These are phyloP conservation scores for Oemleria cerasiformis DNA, from an alignment of 306 rosid genomes.

Conservation along the genomic window DNA sequence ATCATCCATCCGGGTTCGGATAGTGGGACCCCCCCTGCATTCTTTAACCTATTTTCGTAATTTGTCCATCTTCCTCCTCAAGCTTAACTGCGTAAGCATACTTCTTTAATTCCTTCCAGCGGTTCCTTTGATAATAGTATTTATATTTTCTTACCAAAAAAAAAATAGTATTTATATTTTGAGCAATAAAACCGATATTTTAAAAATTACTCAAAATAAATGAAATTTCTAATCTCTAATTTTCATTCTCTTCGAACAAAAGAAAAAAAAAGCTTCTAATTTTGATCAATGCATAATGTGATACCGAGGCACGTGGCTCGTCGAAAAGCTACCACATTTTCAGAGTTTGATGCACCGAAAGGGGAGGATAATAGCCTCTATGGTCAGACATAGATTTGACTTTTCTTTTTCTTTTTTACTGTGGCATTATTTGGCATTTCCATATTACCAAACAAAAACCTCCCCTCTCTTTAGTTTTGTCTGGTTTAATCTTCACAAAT, in stretches of 20 bases:
- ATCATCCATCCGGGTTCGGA: not conserved
- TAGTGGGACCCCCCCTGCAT: not conserved
- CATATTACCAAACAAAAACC: too few relatives aligned
- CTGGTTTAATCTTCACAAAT: too few relatives aligned
- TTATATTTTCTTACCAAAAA: too few relatives aligned
- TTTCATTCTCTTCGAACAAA: too few relatives aligned
- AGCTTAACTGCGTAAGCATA: too few relatives aligned
- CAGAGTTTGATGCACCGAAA: slow-evolving; percentile 24
- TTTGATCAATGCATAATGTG: not conserved
- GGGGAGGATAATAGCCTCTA: not conserved
- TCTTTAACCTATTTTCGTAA: not conserved
- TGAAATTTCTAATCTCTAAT: not conserved
- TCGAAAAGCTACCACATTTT: not conserved
- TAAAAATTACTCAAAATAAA: not conserved
- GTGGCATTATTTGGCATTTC: not conserved
- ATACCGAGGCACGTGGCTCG: slow-evolving; percentile 3
- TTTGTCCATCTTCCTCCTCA: not conserved
- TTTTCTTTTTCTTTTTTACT: not conserved
- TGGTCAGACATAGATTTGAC: slow-evolving; percentile 27
- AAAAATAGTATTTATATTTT: not conserved
- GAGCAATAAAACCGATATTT: too few relatives aligned
- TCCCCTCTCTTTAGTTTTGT: too few relatives aligned
- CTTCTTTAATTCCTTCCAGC: too few relatives aligned
- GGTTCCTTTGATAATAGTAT: too few relatives aligned
- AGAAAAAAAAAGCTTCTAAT: too few relatives aligned